Evolutionary conservation across 768 basidiomycete genomes (phyloP).

Genomic region (Nidularia sp.): DNA sequence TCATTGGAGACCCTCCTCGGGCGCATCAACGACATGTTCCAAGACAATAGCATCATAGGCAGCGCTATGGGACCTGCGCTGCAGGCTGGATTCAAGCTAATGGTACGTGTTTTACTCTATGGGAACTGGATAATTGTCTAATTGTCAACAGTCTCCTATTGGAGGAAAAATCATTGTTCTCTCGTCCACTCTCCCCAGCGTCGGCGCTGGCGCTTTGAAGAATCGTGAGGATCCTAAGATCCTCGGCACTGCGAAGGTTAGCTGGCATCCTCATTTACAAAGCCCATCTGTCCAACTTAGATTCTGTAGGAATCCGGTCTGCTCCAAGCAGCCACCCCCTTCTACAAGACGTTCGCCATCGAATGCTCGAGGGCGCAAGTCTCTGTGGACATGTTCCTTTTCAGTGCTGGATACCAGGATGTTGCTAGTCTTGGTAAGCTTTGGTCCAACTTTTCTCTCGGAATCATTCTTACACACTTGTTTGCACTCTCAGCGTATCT

Average conservation of each 20-base stretch:
- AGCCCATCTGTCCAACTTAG: not conserved
- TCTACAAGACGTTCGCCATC: conserved; percentile 99
- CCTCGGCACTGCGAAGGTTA: conserved; percentile 88
- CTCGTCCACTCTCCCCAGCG: conserved; percentile 79
- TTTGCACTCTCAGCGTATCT: conserved; percentile 60
- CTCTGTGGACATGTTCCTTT: conserved; percentile 99
- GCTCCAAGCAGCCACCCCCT: conserved; percentile 88
- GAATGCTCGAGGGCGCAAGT: conserved; percentile 97
- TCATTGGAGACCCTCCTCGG: conserved; percentile 80
- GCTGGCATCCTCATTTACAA: conserved; percentile 1
- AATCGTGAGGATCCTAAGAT: conserved; percentile 96
- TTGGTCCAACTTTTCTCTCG: not conserved
- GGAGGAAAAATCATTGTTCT: conserved; percentile 93
- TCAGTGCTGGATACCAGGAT: conserved; percentile 90
- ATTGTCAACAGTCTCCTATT: conserved; percentile 63
- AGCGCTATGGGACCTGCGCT: conserved; percentile 93
- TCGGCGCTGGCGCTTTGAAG: conserved; percentile 90
- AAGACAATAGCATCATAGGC: conserved; percentile 89
- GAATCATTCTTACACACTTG: not conserved
- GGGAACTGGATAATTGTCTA: not conserved
- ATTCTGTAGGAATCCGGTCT: conserved; percentile 77
- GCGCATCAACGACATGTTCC: conserved; percentile 93
- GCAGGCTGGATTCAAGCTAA: conserved; percentile 94
- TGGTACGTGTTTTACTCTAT: conserved; percentile 40
- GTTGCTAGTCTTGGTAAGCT: conserved; percentile 83